Conservation (phyloP, 345 rosid species). For the Psidium friedrichsthalianum region DNA sequence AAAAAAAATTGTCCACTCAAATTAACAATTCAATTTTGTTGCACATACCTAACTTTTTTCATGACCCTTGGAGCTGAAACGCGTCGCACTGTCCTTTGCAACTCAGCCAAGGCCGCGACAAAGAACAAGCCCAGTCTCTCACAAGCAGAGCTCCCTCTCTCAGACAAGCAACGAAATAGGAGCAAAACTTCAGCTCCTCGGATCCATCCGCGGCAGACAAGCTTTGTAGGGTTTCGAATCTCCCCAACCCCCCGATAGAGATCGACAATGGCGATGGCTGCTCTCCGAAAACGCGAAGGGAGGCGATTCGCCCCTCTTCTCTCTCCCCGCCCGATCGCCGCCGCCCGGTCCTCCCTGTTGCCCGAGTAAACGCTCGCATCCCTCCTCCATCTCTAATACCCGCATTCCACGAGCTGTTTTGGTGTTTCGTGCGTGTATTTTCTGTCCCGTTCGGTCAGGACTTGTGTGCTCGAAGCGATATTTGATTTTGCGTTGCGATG, state of each 20-base stretch:
- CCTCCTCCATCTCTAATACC: background rate
- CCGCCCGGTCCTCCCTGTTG: slow-evolving; percentile 25
- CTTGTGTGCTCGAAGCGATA: background rate
- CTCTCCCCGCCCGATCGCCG: slow-evolving; percentile 44
- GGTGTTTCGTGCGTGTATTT: background rate
- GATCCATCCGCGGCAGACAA: background rate
- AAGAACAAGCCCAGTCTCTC: no score
- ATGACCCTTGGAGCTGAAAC: background rate
- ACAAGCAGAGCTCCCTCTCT: background rate
- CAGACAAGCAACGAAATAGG: background rate
- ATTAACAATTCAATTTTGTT: background rate
- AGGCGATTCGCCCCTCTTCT: slow-evolving; percentile 57
- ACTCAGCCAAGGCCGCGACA: background rate
- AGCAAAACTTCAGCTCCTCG: background rate
- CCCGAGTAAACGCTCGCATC: background rate
- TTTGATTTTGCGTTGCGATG: background rate
- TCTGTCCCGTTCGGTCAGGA: background rate
- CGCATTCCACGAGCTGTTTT: background rate
- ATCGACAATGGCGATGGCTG: slow-evolving; percentile 57
- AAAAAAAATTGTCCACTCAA: no score
- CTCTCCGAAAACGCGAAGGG: slow-evolving; percentile 72
- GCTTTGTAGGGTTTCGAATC: background rate
- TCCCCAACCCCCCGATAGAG: background rate
- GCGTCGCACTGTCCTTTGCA: background rate
- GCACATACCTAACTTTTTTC: background rate